Percentiles rank a stretch among this genome's conserved stretches.
These are phyloP conservation scores for Xylaria sp. DNA, from an alignment of 2,329 filamentous ascomycete genomes.

Conservation along the genomic window DNA sequence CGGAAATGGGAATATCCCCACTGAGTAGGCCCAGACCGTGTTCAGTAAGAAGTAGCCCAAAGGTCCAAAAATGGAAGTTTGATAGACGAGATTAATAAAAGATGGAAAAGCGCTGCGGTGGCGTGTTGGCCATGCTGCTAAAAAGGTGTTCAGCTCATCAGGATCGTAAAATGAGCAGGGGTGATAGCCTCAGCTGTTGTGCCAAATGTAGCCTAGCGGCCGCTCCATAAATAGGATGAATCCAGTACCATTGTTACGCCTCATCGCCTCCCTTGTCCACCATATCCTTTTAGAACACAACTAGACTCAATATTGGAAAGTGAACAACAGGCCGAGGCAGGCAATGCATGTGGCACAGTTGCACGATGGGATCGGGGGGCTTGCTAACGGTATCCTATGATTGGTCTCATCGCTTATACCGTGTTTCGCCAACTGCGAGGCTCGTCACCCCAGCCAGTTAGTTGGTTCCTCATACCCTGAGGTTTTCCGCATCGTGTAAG, in stretches of 20 bases:
- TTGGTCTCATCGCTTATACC: neutral
- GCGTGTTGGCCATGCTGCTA: neutral
- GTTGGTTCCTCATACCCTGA: neutral
- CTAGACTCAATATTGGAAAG: neutral
- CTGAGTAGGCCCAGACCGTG: neutral
- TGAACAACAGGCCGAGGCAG: neutral
- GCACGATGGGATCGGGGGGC: neutral
- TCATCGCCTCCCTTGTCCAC: neutral
- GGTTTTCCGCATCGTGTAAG: neutral
- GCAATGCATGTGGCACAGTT: neutral
- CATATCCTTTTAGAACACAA: neutral
- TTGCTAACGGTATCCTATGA: neutral
- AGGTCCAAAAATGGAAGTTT: conserved; percentile 2
- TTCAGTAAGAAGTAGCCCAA: neutral
- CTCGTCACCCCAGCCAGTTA: neutral
- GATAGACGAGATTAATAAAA: neutral
- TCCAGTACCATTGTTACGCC: neutral
- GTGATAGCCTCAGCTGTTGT: neutral
- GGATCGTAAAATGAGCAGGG: neutral
- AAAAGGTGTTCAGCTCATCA: neutral
- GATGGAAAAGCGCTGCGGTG: neutral
- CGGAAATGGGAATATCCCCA: neutral
- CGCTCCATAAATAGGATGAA: neutral
- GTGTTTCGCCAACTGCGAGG: neutral
- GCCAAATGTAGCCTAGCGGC: neutral